Percentiles rank a stretch among this genome's conserved stretches.
Evolutionary conservation across 805 yeast species (phyloP).

Genomic region (Kazachstania bromeliacearum): DNA sequence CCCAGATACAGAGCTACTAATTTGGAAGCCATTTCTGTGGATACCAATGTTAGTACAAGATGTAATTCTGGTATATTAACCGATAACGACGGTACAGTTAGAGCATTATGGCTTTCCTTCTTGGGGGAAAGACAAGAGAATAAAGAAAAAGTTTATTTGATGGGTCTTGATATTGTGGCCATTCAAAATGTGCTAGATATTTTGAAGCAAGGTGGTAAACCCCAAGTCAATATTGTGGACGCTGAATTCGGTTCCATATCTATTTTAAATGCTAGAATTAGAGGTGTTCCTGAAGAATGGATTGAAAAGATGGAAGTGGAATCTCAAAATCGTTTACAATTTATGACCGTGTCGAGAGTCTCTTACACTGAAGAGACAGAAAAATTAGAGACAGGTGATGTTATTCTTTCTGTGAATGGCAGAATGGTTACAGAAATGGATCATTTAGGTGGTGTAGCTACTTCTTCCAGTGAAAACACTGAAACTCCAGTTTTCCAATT

Average conservation of each 20-base stretch:
- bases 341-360: constrained; percentile 61
- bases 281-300: constrained; percentile 87
- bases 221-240: constrained; percentile 61
- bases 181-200: constrained; percentile 46
- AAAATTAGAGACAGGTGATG: constrained; percentile 54
- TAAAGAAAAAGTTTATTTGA: constrained; percentile 53
- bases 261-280: constrained; percentile 64
- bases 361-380: constrained; percentile 39
- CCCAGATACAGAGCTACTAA: constrained; percentile 86
- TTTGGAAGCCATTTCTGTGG: constrained; percentile 66
- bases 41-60: constrained; percentile 60
- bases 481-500: constrained; percentile 35
- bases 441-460: constrained; percentile 43
- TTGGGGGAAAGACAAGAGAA: constrained; percentile 63
- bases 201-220: constrained; percentile 41
- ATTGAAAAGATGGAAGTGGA: constrained; percentile 55
- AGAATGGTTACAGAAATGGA: constrained; percentile 54
- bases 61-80: constrained; percentile 75
- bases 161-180: constrained; percentile 72
- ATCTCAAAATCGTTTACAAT: constrained; percentile 58
- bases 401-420: constrained; percentile 61
- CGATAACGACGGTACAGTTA: constrained; percentile 65
- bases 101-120: constrained; percentile 80
- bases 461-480: constrained; percentile 35
- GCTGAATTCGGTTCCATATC: constrained; percentile 66